Percentiles rank a stretch among this genome's conserved stretches.
phyloP scores from a whole-genome alignment of 2,329 filamentous ascomycete species.

The Monilinia laxa region DNA sequence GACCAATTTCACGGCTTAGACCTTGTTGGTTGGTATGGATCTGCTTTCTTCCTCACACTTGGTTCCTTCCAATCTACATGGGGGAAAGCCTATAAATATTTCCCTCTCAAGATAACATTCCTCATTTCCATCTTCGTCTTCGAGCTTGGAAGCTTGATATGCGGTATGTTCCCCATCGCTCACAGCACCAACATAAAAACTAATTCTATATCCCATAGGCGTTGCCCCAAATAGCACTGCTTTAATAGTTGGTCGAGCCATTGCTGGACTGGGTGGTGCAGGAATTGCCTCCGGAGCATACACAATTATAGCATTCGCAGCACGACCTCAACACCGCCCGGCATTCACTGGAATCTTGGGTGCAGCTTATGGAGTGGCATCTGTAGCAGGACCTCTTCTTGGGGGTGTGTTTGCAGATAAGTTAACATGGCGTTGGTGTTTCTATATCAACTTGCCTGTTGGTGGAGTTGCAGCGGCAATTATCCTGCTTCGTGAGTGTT shows the following conservation, averaged over 20 bases:
- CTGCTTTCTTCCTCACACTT: constrained; percentile 53
- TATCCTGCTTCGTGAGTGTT: constrained; percentile 13
- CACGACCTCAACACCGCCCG: constrained; percentile 38
- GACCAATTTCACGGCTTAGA: constrained; percentile 51
- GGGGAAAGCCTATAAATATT: constrained; percentile 41
- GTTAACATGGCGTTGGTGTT: constrained; percentile 58
- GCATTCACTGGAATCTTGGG: constrained; percentile 61
- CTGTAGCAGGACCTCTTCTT: constrained; percentile 60
- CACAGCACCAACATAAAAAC: not conserved
- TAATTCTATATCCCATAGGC: constrained; percentile 24
- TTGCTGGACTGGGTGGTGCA: constrained; percentile 33
- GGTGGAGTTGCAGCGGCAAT: constrained; percentile 42
- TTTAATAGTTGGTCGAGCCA: constrained; percentile 29
- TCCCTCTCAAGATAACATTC: constrained; percentile 40
- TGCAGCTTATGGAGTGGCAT: constrained; percentile 64
- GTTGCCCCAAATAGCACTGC: constrained; percentile 38
- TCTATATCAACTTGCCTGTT: constrained; percentile 34
- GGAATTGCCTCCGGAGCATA: constrained; percentile 42
- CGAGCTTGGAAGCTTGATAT: constrained; percentile 43
- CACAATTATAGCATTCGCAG: constrained; percentile 45
- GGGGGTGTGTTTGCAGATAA: constrained; percentile 63
- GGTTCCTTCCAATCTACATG: constrained; percentile 41
- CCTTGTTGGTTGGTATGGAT: constrained; percentile 57
- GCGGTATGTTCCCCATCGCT: constrained; percentile 33
- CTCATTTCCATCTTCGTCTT: constrained; percentile 41